Percentiles rank a stretch among this genome's conserved stretches.
These are phyloP conservation scores for Paramecium bursaria DNA, from an alignment of 73 alveolate species.

Conservation along the genomic window DNA sequence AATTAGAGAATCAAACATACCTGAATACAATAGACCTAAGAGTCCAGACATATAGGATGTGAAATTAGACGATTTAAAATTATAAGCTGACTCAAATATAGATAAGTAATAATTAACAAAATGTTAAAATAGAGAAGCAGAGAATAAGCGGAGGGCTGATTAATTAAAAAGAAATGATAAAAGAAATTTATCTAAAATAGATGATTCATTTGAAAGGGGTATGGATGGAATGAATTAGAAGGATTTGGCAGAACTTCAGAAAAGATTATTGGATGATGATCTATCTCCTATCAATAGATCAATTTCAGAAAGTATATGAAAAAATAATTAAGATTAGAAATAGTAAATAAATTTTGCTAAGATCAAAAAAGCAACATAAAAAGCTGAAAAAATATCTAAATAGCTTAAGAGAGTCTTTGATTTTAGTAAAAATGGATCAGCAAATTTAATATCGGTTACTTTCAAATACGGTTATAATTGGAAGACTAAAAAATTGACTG, in stretches of 20 bases:
- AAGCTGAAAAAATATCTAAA: constrained; percentile 16
- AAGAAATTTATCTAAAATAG: background rate
- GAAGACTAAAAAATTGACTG: constrained; percentile 35
- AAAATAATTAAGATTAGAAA: constrained; percentile 40
- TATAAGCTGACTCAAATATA: constrained; percentile 40
- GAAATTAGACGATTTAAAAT: background rate
- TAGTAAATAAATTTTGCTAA: constrained; percentile 3
- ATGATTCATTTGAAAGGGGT: background rate
- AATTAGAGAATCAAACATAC: too few species aligned
- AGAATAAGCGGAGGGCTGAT: constrained; percentile 29
- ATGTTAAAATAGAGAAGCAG: constrained; percentile 31
- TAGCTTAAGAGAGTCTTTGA: constrained; percentile 3
- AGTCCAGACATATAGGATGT: constrained; percentile 13
- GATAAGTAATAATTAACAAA: constrained; percentile 12
- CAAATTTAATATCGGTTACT: background rate
- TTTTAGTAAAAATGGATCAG: constrained; percentile 22
- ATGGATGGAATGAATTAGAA: constrained; percentile 2
- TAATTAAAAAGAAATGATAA: background rate
- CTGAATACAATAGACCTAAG: background rate
- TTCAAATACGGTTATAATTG: constrained; percentile 18
- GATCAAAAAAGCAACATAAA: constrained; percentile 7
- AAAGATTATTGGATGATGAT: constrained; percentile 23
- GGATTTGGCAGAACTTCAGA: constrained; percentile 24
- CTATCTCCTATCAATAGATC: constrained; percentile 50
- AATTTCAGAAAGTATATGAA: constrained; percentile 26